Percentiles rank a stretch among this genome's conserved stretches.
phyloP scores from a whole-genome alignment of 345 rosid species.

The Dovyalis caffra region DNA sequence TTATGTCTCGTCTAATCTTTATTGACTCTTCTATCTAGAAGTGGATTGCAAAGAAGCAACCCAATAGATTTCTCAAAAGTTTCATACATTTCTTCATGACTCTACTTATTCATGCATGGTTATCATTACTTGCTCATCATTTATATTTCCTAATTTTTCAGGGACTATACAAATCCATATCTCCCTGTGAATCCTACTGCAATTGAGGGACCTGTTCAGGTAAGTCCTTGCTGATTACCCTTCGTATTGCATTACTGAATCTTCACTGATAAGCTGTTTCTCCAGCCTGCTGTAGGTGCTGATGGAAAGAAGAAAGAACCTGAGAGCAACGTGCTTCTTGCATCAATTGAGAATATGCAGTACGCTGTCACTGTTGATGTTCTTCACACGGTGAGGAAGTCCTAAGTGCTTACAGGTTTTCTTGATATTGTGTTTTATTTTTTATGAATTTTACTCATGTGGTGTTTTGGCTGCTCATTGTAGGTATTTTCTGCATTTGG shows the following conservation, averaged over 20 bases:
- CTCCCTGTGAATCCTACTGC: conserved; percentile 98
- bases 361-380: conserved; percentile 94
- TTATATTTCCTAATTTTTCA: conserved; percentile 29
- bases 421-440: neutral
- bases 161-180: conserved; percentile 95
- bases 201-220: conserved; percentile 83
- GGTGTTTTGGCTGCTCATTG: neutral
- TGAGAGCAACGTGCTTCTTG: conserved; percentile 94
- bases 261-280: conserved; percentile 22
- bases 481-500: conserved; percentile 94
- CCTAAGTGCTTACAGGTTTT: conserved; percentile 9
- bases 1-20: neutral
- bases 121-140: neutral
- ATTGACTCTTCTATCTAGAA: neutral
- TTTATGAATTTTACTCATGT: conserved; percentile 2
- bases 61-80: neutral
- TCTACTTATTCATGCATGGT: neutral
- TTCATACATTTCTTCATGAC: neutral
- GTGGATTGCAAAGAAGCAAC: neutral
- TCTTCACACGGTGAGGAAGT: conserved; percentile 69
- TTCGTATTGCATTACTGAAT: neutral
- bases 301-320: conserved; percentile 89
- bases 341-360: conserved; percentile 95
- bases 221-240: conserved; percentile 13
- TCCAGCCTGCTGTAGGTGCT: conserved; percentile 73